These are phyloP conservation scores for Diaporthe sp. DNA, from an alignment of 2,329 filamentous ascomycete species.

Conservation along the genomic window DNA sequence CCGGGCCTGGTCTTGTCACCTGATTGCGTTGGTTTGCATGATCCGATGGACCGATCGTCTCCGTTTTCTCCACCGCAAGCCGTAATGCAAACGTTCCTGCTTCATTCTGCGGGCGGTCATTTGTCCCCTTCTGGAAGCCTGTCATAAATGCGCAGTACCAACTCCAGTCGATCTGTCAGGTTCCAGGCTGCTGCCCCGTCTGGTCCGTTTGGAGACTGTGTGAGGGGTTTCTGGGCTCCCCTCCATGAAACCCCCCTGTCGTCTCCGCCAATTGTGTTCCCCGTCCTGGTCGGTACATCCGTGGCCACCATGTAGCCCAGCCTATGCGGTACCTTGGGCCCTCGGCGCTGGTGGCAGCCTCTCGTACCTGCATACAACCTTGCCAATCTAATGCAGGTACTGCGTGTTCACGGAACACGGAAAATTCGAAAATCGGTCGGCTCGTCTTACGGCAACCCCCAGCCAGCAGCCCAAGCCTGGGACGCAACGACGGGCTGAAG, in stretches of 20 bases:
- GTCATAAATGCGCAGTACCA: conserved; percentile 35
- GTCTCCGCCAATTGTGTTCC: conserved; percentile 26
- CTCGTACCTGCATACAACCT: conserved; percentile 38
- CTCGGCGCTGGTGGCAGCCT: conserved; percentile 31
- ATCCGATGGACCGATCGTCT: conserved; percentile 21
- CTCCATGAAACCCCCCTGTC: conserved; percentile 34
- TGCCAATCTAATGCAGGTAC: conserved; percentile 38
- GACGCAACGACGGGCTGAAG: conserved; percentile 10
- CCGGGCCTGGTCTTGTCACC: conserved; percentile 13
- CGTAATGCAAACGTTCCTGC: conserved; percentile 31
- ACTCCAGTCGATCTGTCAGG: conserved; percentile 36
- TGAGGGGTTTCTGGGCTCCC: conserved; percentile 35
- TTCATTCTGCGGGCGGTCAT: conserved; percentile 39
- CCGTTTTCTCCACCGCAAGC: conserved; percentile 34
- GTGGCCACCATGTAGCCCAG: conserved; percentile 28
- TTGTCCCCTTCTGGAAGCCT: conserved; percentile 41
- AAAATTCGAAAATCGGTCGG: conserved; percentile 30
- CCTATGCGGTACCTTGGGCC: conserved; percentile 21
- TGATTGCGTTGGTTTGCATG: conserved; percentile 40
- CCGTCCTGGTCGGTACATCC: conserved; percentile 40
- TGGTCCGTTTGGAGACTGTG: conserved; percentile 31
- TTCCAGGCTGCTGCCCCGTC: conserved; percentile 33
- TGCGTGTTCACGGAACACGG: conserved; percentile 30
- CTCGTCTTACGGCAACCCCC: conserved; percentile 31
- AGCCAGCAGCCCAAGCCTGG: neutral